A percentile compares a stretch with the other conserved stretches of the same genome.
Conservation (phyloP, 2,329 filamentous ascomycete genomes). For the Achaetomium macrosporum region DNA sequence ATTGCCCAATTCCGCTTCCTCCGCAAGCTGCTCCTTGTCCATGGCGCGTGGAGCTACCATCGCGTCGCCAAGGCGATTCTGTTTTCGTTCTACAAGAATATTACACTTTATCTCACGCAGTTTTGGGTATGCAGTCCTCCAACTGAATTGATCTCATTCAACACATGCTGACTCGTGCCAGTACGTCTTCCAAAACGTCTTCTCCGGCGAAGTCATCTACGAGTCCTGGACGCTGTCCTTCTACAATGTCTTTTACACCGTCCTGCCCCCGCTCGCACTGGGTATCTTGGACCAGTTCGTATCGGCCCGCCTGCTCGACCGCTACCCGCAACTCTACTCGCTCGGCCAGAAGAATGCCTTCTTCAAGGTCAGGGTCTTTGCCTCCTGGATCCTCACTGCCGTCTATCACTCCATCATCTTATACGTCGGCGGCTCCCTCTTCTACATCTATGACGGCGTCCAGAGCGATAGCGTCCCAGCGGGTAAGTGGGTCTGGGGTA, state of each 20-base stretch:
- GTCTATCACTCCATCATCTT: slow-evolving; percentile 92
- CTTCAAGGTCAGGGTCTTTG: slow-evolving; percentile 89
- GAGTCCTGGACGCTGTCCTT: slow-evolving; percentile 99
- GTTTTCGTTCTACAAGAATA: slow-evolving; percentile 99
- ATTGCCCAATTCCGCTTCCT: slow-evolving; percentile 95
- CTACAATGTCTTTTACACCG: slow-evolving; percentile 98
- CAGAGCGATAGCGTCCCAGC: slow-evolving; percentile 73
- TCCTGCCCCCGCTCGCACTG: slow-evolving; percentile 85
- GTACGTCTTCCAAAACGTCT: slow-evolving; percentile 98
- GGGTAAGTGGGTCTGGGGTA: slow-evolving; percentile 98
- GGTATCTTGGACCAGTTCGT: slow-evolving; percentile 98
- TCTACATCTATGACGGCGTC: slow-evolving; percentile 76
- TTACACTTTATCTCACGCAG: slow-evolving; percentile 96
- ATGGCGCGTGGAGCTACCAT: slow-evolving; percentile 97
- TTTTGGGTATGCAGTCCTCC: slow-evolving; percentile 70
- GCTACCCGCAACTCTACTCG: slow-evolving; percentile 92
- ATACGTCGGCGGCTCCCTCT: slow-evolving; percentile 76
- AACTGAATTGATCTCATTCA: background rate
- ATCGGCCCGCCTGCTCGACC: slow-evolving; percentile 84
- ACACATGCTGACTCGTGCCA: slow-evolving; percentile 34
- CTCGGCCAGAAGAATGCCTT: slow-evolving; percentile 90
- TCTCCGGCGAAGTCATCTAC: slow-evolving; percentile 96
- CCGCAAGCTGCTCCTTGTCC: slow-evolving; percentile 87
- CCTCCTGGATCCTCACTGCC: slow-evolving; percentile 86
- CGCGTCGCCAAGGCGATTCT: slow-evolving; percentile 94